A percentile compares a stretch with the other conserved stretches of the same genome.
Conservation (phyloP, 2,329 filamentous ascomycete species). For the Nothopassalora personata region DNA sequence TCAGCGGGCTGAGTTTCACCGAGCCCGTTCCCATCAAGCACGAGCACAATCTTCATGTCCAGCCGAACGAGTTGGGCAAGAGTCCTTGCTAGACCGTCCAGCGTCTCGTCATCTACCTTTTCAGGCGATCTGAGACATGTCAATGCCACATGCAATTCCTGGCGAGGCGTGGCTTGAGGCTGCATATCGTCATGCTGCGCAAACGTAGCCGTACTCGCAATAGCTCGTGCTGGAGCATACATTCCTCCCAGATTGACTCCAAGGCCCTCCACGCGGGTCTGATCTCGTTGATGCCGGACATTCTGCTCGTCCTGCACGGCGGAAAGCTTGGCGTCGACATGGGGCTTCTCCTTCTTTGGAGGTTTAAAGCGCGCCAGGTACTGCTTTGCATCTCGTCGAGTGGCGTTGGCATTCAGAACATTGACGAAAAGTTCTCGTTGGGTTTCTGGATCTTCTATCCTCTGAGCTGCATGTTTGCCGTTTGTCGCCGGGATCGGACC, state of each 20-base stretch:
- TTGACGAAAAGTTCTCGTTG: slow-evolving; percentile 70
- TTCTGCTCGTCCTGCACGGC: slow-evolving; percentile 19
- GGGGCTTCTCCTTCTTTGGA: slow-evolving; percentile 36
- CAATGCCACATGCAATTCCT: slow-evolving; percentile 69
- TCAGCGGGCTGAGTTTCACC: slow-evolving; percentile 6
- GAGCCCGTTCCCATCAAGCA: slow-evolving; percentile 63
- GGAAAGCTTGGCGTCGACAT: slow-evolving; percentile 11
- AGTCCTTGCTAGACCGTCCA: slow-evolving; percentile 75
- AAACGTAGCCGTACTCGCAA: slow-evolving; percentile 57
- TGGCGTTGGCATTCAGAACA: slow-evolving; percentile 80
- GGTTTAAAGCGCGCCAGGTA: slow-evolving; percentile 82
- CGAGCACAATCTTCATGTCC: slow-evolving; percentile 74
- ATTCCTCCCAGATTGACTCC: slow-evolving; percentile 59
- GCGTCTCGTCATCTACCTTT: slow-evolving; percentile 59
- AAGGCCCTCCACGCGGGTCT: slow-evolving; percentile 34
- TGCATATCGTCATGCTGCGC: slow-evolving; percentile 45
- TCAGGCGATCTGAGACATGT: slow-evolving; percentile 78
- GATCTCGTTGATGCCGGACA: slow-evolving; percentile 20
- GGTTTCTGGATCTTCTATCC: slow-evolving; percentile 20
- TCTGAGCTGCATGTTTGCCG: slow-evolving; percentile 19
- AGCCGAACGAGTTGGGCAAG: slow-evolving; percentile 76
- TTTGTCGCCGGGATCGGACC: slow-evolving; percentile 14
- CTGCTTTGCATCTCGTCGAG: slow-evolving; percentile 84
- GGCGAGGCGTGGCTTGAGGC: slow-evolving; percentile 32
- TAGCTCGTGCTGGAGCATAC: slow-evolving; percentile 53